Base-by-base conservation (phyloP, 179 eudicot genomes). In the Silene vulgaris region DNA sequence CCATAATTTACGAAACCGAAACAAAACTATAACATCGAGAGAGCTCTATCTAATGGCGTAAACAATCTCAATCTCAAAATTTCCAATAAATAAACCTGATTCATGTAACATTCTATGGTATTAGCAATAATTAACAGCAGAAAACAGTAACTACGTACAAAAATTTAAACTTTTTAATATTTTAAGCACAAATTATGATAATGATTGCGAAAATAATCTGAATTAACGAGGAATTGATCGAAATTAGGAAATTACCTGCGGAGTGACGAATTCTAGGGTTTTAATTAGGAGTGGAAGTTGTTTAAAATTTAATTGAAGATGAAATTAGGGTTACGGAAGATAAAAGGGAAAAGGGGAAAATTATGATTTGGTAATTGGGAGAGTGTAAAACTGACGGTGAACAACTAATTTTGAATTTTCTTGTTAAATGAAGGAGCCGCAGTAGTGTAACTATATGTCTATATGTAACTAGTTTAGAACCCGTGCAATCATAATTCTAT, bases 1-100 rank as follows among this genome's bases (percentile, higher is more conserved):
- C 75, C 86, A 87, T 85, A 63, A 70, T 78, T 26, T 26, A 48
- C 71, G 8, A 64, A 17, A 6, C 30, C 45, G 14, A 72, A 72
- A 54, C 65, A 72, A n/a, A 19, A 60, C 66, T 72, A 56, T 5
- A 35, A 17, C 66, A 59, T 72, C 65, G 61, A 30, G 8, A 59
- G 2, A 17, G 35, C 28, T 56, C 29, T 57, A 28, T 7, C n/a
- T 50, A 72, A 59, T 4, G 50, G 29, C 50, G 30, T 14, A 16
- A 59, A 57, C 4, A 72, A 32, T 52, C 59, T 13, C 5, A 52
- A 2, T n/a, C 23, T 16, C 45, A 57, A 56, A 30, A 57, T 72
- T 59, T 12, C 50, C 29, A 3, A 17, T 30, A 6, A 3, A 28
- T 28, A 16, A 16, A 56, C 65, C 75, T 48, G 60, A 45, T 70